Evolutionary conservation across 768 basidiomycete genomes (phyloP).

Genomic region (Coprinellus micaceus): DNA sequence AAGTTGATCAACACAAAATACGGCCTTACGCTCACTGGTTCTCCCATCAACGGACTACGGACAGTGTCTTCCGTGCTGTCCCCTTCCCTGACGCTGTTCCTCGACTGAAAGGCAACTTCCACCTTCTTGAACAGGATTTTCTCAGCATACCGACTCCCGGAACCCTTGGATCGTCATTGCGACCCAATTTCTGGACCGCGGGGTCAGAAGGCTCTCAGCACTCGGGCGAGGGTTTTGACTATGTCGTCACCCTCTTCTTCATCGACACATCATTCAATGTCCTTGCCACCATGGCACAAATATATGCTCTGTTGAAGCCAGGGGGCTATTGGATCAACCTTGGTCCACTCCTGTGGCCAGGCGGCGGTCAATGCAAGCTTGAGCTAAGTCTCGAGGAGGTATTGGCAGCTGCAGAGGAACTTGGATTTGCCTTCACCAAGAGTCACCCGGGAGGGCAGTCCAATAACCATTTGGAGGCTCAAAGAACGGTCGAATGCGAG

Average conservation of each 20-base stretch:
- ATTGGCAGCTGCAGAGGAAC: slow-evolving; percentile 41
- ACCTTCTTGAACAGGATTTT: slow-evolving; percentile 57
- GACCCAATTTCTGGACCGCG: slow-evolving; percentile 17
- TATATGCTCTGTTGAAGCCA: slow-evolving; percentile 51
- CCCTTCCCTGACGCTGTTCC: slow-evolving; percentile 62
- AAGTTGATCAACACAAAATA: slow-evolving; percentile 44
- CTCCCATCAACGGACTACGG: slow-evolving; percentile 57
- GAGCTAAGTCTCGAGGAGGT: slow-evolving; percentile 68
- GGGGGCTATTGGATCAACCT: slow-evolving; percentile 72
- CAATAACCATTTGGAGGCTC: slow-evolving; percentile 20
- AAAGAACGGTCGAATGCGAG: slow-evolving; percentile 55
- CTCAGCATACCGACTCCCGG: slow-evolving; percentile 30
- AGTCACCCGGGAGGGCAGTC: no score
- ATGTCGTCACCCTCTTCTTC: slow-evolving; percentile 63
- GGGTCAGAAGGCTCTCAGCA: not conserved
- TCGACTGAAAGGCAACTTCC: slow-evolving; percentile 38
- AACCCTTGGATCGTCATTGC: slow-evolving; percentile 9
- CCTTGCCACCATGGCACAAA: slow-evolving; percentile 51
- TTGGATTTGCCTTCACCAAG: slow-evolving; percentile 56
- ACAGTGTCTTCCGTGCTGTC: slow-evolving; percentile 48
- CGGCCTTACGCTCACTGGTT: slow-evolving; percentile 68
- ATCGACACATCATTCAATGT: slow-evolving; percentile 60
- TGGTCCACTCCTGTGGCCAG: slow-evolving; percentile 64
- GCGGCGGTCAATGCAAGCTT: slow-evolving; percentile 49
- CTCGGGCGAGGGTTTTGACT: slow-evolving; percentile 43